phyloP scores from a whole-genome alignment of 306 rosid genomes.

The Canavalia gladiata region DNA sequence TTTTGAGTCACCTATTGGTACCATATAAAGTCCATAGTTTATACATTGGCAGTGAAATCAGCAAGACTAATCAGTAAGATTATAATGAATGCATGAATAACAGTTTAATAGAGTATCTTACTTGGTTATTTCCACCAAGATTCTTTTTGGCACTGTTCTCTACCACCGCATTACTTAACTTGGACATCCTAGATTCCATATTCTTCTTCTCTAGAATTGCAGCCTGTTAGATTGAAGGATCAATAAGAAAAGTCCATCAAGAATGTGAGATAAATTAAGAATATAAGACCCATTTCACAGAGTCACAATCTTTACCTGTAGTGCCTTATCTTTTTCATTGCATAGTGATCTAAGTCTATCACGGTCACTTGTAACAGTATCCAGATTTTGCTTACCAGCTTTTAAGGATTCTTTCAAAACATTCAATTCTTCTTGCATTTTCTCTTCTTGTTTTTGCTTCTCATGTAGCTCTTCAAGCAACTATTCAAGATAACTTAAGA shows the following conservation, averaged over 20 bases:
- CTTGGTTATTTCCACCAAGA: conserved; percentile 68
- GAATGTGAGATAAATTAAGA: background rate
- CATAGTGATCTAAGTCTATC: conserved; percentile 67
- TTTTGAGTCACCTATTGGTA: conserved; percentile 61
- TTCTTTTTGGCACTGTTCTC: conserved; percentile 67
- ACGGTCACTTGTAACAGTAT: conserved; percentile 62
- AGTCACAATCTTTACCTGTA: conserved; percentile 69
- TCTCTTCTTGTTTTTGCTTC: conserved; percentile 74
- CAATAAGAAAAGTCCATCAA: conserved; percentile 22
- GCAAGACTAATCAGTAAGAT: conserved; percentile 16
- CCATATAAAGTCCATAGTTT: conserved; percentile 34
- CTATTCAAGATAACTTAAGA: conserved; percentile 56
- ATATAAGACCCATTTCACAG: conserved; percentile 28
- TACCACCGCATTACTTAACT: conserved; percentile 60
- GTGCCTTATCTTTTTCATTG: conserved; percentile 76
- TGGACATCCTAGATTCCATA: conserved; percentile 70
- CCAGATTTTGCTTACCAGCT: conserved; percentile 66
- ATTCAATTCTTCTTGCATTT: conserved; percentile 78
- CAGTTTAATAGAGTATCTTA: conserved; percentile 49
- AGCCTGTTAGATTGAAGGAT: conserved; percentile 59
- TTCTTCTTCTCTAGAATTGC: conserved; percentile 70
- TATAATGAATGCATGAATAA: conserved; percentile 37
- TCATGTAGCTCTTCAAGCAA: conserved; percentile 72
- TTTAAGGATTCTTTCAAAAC: conserved; percentile 69
- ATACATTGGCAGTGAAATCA: conserved; percentile 33